These are phyloP conservation scores for Curvularia eragrostidis DNA, from an alignment of 2,329 filamentous ascomycete species.

Conservation along the genomic window DNA sequence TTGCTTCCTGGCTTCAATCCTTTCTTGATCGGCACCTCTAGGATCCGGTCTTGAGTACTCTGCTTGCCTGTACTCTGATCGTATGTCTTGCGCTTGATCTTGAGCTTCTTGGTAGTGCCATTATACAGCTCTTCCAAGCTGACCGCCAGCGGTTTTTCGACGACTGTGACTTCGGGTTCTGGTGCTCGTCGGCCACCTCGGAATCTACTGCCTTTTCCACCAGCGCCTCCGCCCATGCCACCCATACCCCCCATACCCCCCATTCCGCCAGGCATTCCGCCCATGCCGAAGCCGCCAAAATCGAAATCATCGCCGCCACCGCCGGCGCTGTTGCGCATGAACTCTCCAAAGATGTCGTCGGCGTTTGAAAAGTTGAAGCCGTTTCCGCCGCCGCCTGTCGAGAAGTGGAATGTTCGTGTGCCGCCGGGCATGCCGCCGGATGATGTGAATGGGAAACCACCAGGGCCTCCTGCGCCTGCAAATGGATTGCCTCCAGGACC, in stretches of 20 bases:
- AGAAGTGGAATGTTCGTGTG: slow-evolving; percentile 69
- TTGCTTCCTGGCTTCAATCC: slow-evolving; percentile 96
- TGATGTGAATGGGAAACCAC: slow-evolving; percentile 61
- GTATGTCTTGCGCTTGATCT: slow-evolving; percentile 95
- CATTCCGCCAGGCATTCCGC: slow-evolving; percentile 43
- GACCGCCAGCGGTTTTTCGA: slow-evolving; percentile 82
- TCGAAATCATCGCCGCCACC: slow-evolving; percentile 61
- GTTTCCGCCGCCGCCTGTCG: slow-evolving; percentile 60
- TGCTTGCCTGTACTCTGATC: slow-evolving; percentile 82
- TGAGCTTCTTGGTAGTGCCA: slow-evolving; percentile 94
- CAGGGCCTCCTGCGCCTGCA: slow-evolving; percentile 46
- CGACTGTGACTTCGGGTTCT: slow-evolving; percentile 86
- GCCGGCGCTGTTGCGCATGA: slow-evolving; percentile 68
- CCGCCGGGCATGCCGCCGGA: slow-evolving; percentile 65
- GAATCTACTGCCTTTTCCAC: slow-evolving; percentile 48
- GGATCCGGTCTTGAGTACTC: slow-evolving; percentile 83
- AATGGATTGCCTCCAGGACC: slow-evolving; percentile 54
- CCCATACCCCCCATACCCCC: slow-evolving; percentile 42
- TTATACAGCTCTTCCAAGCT: slow-evolving; percentile 87
- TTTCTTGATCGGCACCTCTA: slow-evolving; percentile 94
- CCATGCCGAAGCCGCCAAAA: slow-evolving; percentile 51
- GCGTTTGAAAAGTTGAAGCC: slow-evolving; percentile 86
- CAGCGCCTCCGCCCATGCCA: slow-evolving; percentile 56
- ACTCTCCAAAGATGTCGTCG: slow-evolving; percentile 84
- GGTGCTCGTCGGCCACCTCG: slow-evolving; percentile 54